phyloP scores from a whole-genome alignment of 2,329 filamentous ascomycete genomes.

The Sclerotinia nivalis region DNA sequence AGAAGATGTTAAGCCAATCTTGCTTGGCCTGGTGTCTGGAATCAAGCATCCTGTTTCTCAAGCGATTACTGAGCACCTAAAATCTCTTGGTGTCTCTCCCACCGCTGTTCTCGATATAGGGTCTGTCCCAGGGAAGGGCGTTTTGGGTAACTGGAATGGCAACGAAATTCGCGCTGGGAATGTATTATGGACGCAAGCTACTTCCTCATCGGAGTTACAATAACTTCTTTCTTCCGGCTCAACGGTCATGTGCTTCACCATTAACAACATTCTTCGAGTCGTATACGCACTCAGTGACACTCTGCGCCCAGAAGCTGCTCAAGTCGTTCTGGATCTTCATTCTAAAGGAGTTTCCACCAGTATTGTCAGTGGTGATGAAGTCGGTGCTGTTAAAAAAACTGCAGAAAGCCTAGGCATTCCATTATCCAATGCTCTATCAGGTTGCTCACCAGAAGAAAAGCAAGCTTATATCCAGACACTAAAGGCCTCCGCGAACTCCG shows the following conservation, averaged over 20 bases:
- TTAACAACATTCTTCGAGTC: too few species aligned
- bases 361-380: conserved; percentile 52
- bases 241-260: too few species aligned
- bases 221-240: too few species aligned
- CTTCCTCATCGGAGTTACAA: too few species aligned
- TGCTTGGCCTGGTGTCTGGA: conserved; percentile 42
- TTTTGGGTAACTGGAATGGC: conserved; percentile 37
- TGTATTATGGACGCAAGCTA: too few species aligned
- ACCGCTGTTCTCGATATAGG: conserved; percentile 43
- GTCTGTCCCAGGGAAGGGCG: conserved; percentile 47
- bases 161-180: too few species aligned
- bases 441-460: conserved; percentile 43
- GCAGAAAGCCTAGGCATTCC: conserved; percentile 36
- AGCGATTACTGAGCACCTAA: conserved; percentile 43
- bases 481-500: not conserved
- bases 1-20: conserved; percentile 30
- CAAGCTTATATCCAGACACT: conserved; percentile 31
- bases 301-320: too few species aligned
- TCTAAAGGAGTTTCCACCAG: too few species aligned
- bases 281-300: too few species aligned
- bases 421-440: conserved; percentile 19
- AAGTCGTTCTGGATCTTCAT: too few species aligned
- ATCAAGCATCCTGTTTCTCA: conserved; percentile 31
- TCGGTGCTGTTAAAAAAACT: conserved; percentile 50
- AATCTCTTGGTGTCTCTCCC: conserved; percentile 13